Evolutionary conservation across 805 yeast genomes (phyloP).

Genomic region (Kazachstania martiniae): DNA sequence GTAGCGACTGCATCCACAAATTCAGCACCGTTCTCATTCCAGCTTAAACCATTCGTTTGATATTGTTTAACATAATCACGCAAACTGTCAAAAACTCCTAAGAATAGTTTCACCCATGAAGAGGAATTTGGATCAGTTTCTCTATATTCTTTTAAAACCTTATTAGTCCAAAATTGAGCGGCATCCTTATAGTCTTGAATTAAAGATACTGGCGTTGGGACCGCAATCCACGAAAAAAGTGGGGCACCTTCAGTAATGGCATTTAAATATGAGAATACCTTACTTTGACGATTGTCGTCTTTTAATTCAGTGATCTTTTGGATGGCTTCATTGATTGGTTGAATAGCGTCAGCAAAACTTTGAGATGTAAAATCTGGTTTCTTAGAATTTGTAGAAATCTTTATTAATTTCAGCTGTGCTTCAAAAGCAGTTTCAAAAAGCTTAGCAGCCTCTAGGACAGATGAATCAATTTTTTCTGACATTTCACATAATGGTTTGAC

Average conservation of each 20-base stretch:
- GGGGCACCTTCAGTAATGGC: slow-evolving; percentile 85
- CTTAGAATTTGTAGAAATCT: slow-evolving; percentile 46
- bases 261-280: slow-evolving; percentile 58
- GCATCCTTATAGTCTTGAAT: slow-evolving; percentile 82
- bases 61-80: slow-evolving; percentile 62
- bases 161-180: slow-evolving; percentile 88
- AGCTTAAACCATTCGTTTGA: slow-evolving; percentile 77
- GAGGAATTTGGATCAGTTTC: slow-evolving; percentile 58
- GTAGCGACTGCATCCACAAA: slow-evolving; percentile 34
- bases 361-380: slow-evolving; percentile 55
- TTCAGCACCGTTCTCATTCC: slow-evolving; percentile 54
- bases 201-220: slow-evolving; percentile 60
- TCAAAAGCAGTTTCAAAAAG: slow-evolving; percentile 45
- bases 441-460: slow-evolving; percentile 35
- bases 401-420: slow-evolving; percentile 46
- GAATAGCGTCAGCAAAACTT: slow-evolving; percentile 42
- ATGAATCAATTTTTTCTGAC: slow-evolving; percentile 36
- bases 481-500: slow-evolving; percentile 48
- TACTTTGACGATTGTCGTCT: slow-evolving; percentile 63
- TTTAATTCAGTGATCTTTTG: slow-evolving; percentile 50
- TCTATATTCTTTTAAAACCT: slow-evolving; percentile 75
- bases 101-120: slow-evolving; percentile 70
- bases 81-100: slow-evolving; percentile 56
- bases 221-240: slow-evolving; percentile 82
- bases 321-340: slow-evolving; percentile 58